These are phyloP conservation scores for Zygosaccharomyces siamensis DNA, from an alignment of 805 yeast genomes.

Conservation along the genomic window DNA sequence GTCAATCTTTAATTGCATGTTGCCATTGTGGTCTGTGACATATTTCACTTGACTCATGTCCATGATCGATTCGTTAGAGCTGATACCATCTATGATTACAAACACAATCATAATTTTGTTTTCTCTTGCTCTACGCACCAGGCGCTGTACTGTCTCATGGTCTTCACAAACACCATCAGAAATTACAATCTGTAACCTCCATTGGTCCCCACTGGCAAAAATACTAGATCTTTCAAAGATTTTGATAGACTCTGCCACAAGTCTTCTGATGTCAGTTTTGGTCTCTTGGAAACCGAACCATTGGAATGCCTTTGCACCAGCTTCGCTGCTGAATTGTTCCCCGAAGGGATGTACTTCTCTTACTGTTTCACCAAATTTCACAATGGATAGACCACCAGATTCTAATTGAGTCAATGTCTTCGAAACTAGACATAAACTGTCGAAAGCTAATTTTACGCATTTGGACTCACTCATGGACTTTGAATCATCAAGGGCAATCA, in stretches of 20 bases:
- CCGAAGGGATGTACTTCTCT: conserved; percentile 87
- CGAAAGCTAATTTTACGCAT: conserved; percentile 87
- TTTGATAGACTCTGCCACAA: conserved; percentile 66
- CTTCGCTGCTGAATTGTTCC: conserved; percentile 72
- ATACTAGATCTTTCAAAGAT: conserved; percentile 63
- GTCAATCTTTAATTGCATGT: conserved; percentile 66
- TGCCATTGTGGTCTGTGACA: conserved; percentile 63
- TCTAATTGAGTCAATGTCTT: conserved; percentile 92
- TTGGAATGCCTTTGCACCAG: conserved; percentile 79
- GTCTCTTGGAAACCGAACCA: conserved; percentile 89
- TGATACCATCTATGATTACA: conserved; percentile 87
- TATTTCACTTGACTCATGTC: conserved; percentile 94
- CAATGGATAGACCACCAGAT: conserved; percentile 87
- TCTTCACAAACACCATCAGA: conserved; percentile 98
- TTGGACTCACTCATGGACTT: conserved; percentile 95
- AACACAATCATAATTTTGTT: conserved; percentile 91
- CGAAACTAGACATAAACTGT: conserved; percentile 87
- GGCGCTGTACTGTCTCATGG: conserved; percentile 72
- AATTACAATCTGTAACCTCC: conserved; percentile 90
- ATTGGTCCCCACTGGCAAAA: conserved; percentile 55
- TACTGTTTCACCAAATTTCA: conserved; percentile 81
- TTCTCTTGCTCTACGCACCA: conserved; percentile 89
- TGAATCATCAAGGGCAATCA: conserved; percentile 97
- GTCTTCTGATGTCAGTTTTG: conserved; percentile 72
- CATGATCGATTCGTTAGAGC: conserved; percentile 76